Base-by-base conservation (phyloP, 495 filamentous ascomycete species). In the Collariella sp. region DNA sequence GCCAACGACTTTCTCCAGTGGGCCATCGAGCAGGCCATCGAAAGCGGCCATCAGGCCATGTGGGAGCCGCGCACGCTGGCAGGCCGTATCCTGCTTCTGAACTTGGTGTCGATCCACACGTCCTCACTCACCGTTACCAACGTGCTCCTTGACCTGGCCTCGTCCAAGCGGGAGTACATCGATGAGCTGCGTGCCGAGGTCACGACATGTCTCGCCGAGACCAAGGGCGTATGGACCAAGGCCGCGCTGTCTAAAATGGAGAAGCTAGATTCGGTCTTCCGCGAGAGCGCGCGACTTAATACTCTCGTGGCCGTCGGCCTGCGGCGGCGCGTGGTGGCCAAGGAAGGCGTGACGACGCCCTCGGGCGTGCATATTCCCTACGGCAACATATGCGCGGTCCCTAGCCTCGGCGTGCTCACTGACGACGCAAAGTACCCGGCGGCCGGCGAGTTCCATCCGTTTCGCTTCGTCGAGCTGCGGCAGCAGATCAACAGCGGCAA, bases 51-150 rank as follows among this genome's bases (percentile, higher is more conserved):
- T 31, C 62, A 68, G 4, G 61, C 58, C 52, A 46, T 60, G 23
- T 65, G 60, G 52, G 50, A 55, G 39, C 45, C 53, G 0, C 29
- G 50, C 13, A 66, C 67, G 22, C 59, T 73, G 15, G 60, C 63
- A 2, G 59, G 52, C 34, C 64, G 67, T 6, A 55, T 73, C 16
- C 56, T 71, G 26, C 39, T 71, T 3, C 53, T 77, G 40, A 79
- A 78, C 59, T 76, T 80, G 45, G 74, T 67, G 11, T 65, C 76
- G 1, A 75, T 79, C 38, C 76, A 79, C 58, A 78, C 79, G 1
- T 72, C 74, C 16, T 71, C 70, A 22, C 70, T 78, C 19, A 60
- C 68, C 24, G 70, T 75, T 22, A 78, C 75, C 15, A 50, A 54
- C 46, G 63, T 51, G 33, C 45, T 69, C 36, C 52, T 65, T 3